Conservation (phyloP, 352 stramenopile species). For the Peronosclerospora sorghi region DNA sequence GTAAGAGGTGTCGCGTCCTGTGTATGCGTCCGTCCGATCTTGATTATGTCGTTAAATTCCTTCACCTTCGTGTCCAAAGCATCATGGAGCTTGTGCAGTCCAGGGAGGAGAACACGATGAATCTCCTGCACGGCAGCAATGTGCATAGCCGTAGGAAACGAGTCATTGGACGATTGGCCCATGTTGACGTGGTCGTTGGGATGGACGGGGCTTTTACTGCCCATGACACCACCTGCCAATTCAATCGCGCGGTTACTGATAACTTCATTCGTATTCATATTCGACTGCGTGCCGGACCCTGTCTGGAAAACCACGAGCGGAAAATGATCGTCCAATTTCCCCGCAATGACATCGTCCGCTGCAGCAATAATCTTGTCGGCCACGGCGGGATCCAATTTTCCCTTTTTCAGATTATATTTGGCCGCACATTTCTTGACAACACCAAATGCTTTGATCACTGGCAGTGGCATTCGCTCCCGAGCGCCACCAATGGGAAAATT, state of each 20-base stretch:
- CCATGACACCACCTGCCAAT: slow-evolving; percentile 29
- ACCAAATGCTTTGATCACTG: slow-evolving; percentile 89
- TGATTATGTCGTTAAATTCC: slow-evolving; percentile 93
- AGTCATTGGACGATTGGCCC: slow-evolving; percentile 94
- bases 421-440: slow-evolving; percentile 94
- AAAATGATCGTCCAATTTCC: slow-evolving; percentile 92
- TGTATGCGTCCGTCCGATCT: slow-evolving; percentile 94
- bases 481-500: slow-evolving; percentile 93
- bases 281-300: slow-evolving; percentile 60
- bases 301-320: slow-evolving; percentile 81
- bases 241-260: slow-evolving; percentile 69
- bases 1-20: slow-evolving; percentile 93
- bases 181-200: slow-evolving; percentile 98
- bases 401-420: slow-evolving; percentile 84
- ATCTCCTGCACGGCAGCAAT: slow-evolving; percentile 89
- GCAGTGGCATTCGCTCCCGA: slow-evolving; percentile 87
- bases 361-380: slow-evolving; percentile 87
- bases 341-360: slow-evolving; percentile 87
- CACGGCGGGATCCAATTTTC: slow-evolving; percentile 68
- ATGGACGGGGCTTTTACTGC: slow-evolving; percentile 70
- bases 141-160: slow-evolving; percentile 96
- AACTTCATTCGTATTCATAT: slow-evolving; percentile 75
- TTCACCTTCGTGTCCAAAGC: slow-evolving; percentile 79
- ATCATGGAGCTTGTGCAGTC: slow-evolving; percentile 69
- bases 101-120: slow-evolving; percentile 52